Evolutionary conservation across 345 rosid species (phyloP).

Genomic region (Pugionium cornutum): DNA sequence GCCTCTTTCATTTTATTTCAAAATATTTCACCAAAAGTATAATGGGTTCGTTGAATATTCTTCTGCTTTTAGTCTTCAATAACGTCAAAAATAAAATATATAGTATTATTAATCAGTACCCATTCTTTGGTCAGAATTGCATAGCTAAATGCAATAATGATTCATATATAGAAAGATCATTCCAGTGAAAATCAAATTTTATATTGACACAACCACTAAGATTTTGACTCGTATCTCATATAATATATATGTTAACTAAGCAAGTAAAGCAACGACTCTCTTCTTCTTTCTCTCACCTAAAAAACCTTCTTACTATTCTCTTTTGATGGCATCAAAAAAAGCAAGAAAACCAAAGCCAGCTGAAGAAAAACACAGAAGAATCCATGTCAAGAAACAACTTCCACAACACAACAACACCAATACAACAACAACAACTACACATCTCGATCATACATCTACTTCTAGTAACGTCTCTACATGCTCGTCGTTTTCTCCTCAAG

Average conservation of each 20-base stretch:
- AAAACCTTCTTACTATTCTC: slow-evolving; percentile 9
- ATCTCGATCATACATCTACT: slow-evolving; percentile 26
- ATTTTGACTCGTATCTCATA: slow-evolving; percentile 26
- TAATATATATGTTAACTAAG: slow-evolving; percentile 21
- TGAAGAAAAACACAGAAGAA: slow-evolving; percentile 17
- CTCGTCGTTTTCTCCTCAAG: slow-evolving; percentile 30
- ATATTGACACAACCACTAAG: slow-evolving; percentile 27
- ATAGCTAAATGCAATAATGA: neutral
- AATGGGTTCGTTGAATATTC: neutral
- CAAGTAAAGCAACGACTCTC: slow-evolving; percentile 33
- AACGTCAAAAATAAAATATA: slow-evolving; percentile 2
- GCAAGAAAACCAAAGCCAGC: slow-evolving; percentile 37
- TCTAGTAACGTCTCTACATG: slow-evolving; percentile 31
- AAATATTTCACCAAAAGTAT: too few species aligned
- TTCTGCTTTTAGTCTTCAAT: slow-evolving; percentile 16
- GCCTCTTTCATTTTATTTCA: too few species aligned
- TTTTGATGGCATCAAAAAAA: slow-evolving; percentile 35
- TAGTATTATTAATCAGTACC: neutral
- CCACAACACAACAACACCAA: slow-evolving; percentile 25
- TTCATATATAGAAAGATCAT: slow-evolving; percentile 1
- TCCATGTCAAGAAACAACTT: slow-evolving; percentile 39
- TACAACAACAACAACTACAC: slow-evolving; percentile 1
- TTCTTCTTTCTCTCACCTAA: slow-evolving; percentile 27
- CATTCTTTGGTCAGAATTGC: slow-evolving; percentile 6
- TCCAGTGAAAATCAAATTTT: slow-evolving; percentile 32